Evolutionary conservation across 208 protist species (phyloP), one percentile per base, ranked within the genome.

Genomic region (Crithidia bombi): DNA sequence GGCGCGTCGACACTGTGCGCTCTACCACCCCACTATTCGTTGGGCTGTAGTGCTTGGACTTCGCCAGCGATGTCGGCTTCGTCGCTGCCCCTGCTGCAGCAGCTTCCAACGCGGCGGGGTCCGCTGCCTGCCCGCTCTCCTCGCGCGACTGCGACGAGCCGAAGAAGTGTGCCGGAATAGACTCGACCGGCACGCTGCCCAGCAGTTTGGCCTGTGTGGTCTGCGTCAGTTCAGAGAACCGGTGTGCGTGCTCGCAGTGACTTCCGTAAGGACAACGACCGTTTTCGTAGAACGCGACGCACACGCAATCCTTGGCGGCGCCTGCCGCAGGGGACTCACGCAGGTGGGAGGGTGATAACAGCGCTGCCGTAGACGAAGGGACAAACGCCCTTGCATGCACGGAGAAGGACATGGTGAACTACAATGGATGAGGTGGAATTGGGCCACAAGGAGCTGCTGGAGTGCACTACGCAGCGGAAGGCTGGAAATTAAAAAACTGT

Each of bases 221-320:
- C 17, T 66, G 17, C 51, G 68, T 75, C 25, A 95, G 79, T 64
- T 95, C 85, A 5, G 65, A 59, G 64, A 91, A 93, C 66, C 75
- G 68, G 69, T 95, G 90, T 4, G 85, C 90, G 64, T 93, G 87
- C 55, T 85, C 81, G 62, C 87, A 95, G 49, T 75, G 61, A 39
- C 59, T 59, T 4, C 70, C 66, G 54, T 75, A 95, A 1, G 90
- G 85, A 64, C 90, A 93, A 57, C 76, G 57, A 14, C 67, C 87
- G 43, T 58, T 74, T 52, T 95, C 79, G 67, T 88, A 95, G 63
- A 83, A 95, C 9, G 83, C 73, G 28, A 88, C 77, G 47, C 90
- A 95, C 26, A 93, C 78, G 21, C 86, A 83, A 12, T 85, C 46
- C 66, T 93, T 95, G 19, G 39, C n/a, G 35, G 19, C 56, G 32